Evolutionary conservation across 192 early-diverging fungal genomes (phyloP).

Genomic region (Mortierella antarctica): DNA sequence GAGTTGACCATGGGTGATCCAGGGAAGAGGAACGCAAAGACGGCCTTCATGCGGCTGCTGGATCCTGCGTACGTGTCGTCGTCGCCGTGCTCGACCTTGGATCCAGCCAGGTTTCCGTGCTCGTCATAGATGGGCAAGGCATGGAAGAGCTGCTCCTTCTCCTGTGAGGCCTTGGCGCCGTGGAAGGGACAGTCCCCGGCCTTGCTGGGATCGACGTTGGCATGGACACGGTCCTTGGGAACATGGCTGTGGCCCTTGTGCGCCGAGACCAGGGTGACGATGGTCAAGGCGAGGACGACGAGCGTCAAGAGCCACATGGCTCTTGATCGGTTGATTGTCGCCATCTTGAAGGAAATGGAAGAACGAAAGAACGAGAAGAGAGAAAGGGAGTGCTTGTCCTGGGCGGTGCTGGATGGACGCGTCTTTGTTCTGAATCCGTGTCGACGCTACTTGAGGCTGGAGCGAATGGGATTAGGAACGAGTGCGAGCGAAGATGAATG

Average conservation of each 20-base stretch:
- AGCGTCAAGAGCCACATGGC: slow-evolving; percentile 22
- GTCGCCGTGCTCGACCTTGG: slow-evolving; percentile 6
- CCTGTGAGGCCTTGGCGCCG: slow-evolving; percentile 1
- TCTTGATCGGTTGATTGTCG: slow-evolving; percentile 33
- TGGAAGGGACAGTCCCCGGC: slow-evolving; percentile 45
- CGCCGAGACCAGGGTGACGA: slow-evolving; percentile 27
- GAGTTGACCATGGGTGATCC: slow-evolving; percentile 70
- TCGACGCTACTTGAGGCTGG: too few relatives aligned
- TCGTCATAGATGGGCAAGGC: slow-evolving; percentile 39
- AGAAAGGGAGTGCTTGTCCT: neutral
- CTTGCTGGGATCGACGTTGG: slow-evolving; percentile 35
- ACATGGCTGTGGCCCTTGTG: slow-evolving; percentile 20
- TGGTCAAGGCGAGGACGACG: slow-evolving; percentile 5
- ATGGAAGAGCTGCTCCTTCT: slow-evolving; percentile 24
- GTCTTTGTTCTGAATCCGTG: too few relatives aligned
- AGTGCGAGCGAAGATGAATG: too few relatives aligned
- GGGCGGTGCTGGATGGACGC: too few relatives aligned
- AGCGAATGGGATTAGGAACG: too few relatives aligned
- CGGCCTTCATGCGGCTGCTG: slow-evolving; percentile 50
- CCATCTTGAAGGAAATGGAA: slow-evolving; percentile 9
- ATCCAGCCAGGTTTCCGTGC: slow-evolving; percentile 29
- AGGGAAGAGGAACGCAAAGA: slow-evolving; percentile 68
- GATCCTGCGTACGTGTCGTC: neutral
- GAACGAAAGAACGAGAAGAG: neutral
- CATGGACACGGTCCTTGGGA: slow-evolving; percentile 38